Percentiles rank a stretch among this genome's conserved stretches.
These are phyloP conservation scores for Arabidopsis hybrid DNA, from an alignment of 441 rosid species.

Conservation along the genomic window DNA sequence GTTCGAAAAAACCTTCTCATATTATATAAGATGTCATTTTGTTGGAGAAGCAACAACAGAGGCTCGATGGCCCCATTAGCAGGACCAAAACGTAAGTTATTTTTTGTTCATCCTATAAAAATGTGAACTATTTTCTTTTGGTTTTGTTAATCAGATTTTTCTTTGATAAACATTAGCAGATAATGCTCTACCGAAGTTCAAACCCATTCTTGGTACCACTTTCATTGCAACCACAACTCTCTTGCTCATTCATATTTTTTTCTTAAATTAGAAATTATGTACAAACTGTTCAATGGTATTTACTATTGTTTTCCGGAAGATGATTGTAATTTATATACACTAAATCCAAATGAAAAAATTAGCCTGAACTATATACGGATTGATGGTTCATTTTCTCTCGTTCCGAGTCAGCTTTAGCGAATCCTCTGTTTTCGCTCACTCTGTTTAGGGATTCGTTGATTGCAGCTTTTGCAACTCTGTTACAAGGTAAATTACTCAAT, in stretches of 20 bases:
- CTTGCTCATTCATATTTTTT: neutral
- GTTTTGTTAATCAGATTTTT: neutral
- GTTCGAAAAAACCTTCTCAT: no score
- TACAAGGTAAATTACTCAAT: no score
- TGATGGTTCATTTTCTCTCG: no score
- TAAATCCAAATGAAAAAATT: no score
- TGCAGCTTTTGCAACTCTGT: no score
- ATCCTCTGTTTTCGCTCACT: no score
- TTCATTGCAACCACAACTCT: conserved; percentile 3
- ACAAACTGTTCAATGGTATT: neutral
- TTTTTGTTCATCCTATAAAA: neutral
- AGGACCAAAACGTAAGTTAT: neutral
- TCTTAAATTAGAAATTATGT: neutral
- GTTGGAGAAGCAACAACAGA: neutral
- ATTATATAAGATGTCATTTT: neutral
- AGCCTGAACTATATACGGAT: no score
- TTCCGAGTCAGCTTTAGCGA: no score
- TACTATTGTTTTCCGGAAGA: neutral
- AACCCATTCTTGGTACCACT: conserved; percentile 27
- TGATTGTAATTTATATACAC: no score
- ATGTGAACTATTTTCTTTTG: no score
- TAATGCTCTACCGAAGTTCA: conserved; percentile 20
- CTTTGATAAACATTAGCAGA: conserved; percentile 5
- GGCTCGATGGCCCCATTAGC: neutral
- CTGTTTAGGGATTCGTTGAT: no score